Evolutionary conservation across 192 early-diverging fungal genomes (phyloP).

Genomic region (Gonapodya prolifera): DNA sequence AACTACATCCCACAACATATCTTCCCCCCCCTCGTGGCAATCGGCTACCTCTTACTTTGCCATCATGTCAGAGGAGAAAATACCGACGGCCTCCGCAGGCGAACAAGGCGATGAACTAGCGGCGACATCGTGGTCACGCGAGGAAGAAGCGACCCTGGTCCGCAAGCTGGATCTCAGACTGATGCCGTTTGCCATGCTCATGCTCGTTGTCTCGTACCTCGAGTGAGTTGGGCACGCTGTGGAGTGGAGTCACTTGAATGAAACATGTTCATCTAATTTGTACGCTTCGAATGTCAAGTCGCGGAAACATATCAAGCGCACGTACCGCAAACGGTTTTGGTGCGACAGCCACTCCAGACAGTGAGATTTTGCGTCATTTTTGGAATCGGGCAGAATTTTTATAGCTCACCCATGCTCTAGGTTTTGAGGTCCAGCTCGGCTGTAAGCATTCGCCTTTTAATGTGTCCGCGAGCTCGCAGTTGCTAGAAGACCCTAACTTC

Average conservation of each 20-base stretch:
- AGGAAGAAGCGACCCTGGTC: background rate
- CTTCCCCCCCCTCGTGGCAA: background rate
- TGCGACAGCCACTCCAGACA: background rate
- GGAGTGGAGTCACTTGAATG: background rate
- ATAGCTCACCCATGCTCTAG: background rate
- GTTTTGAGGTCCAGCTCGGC: background rate
- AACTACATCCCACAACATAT: background rate
- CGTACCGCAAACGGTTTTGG: background rate
- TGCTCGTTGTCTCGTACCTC: background rate
- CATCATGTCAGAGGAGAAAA: background rate
- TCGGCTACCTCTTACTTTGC: background rate
- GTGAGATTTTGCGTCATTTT: background rate
- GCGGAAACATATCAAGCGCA: background rate
- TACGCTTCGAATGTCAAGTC: background rate
- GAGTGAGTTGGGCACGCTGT: background rate
- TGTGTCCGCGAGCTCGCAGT: background rate
- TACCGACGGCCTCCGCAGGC: no score
- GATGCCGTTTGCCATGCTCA: background rate
- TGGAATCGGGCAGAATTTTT: background rate
- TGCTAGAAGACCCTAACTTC: background rate
- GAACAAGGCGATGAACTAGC: background rate
- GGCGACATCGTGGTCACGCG: background rate
- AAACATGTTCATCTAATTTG: background rate
- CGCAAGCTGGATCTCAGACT: background rate
- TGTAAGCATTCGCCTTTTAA: background rate